These are phyloP conservation scores for Chlorella ohadii DNA, from an alignment of 139 green algal genomes.

Conservation along the genomic window DNA sequence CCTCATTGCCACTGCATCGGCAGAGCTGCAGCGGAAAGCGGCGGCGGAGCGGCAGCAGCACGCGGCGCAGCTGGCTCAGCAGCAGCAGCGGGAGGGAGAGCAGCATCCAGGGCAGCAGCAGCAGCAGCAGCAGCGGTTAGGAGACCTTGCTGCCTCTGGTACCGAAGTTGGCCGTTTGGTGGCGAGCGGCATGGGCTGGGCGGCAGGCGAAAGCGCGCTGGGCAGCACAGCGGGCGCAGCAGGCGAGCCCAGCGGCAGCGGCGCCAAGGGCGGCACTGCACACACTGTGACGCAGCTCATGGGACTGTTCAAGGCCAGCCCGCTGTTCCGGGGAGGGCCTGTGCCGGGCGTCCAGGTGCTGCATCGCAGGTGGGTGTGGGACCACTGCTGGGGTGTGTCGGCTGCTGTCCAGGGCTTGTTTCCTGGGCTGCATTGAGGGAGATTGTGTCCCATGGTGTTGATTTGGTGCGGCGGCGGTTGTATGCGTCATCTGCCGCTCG, in stretches of 20 bases:
- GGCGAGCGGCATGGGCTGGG: neutral
- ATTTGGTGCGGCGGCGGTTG: no score
- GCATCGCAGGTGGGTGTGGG: conserved; percentile 8
- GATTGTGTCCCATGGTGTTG: no score
- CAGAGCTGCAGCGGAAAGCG: no score
- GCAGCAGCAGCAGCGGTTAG: neutral
- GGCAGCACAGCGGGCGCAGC: neutral
- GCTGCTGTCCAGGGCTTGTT: neutral
- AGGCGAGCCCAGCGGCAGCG: neutral
- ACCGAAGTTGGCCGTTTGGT: neutral
- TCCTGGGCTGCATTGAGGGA: neutral
- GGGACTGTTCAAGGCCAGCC: conserved; percentile 12
- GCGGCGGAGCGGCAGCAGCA: neutral
- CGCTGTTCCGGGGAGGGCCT: conserved; percentile 18
- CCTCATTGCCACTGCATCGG: no score
- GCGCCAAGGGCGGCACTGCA: neutral
- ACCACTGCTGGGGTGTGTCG: no score
- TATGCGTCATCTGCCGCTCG: neutral
- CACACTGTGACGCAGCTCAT: conserved; percentile 2
- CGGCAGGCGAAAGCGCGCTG: neutral
- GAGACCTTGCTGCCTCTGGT: neutral
- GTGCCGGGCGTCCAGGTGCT: conserved; percentile 25
- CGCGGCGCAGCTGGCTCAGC: neutral
- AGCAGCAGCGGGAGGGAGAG: neutral
- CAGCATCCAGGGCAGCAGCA: neutral